phyloP scores from a whole-genome alignment of 2,329 filamentous ascomycete genomes.

The Lithohypha guttulata region DNA sequence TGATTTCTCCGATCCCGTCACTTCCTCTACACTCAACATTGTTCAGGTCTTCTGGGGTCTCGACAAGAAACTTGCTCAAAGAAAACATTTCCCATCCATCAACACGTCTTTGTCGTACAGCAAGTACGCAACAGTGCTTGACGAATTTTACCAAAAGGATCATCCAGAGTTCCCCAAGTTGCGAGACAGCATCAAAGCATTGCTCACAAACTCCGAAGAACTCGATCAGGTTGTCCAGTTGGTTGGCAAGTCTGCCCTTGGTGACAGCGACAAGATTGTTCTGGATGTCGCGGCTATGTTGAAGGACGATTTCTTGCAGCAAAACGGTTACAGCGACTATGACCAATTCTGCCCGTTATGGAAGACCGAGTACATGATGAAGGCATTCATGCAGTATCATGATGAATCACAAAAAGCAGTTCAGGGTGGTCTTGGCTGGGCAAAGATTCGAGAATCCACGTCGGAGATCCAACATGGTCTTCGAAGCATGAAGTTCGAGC shows the following conservation, averaged over 20 bases:
- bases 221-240: slow-evolving; percentile 97
- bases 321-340: slow-evolving; percentile 98
- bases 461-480: slow-evolving; percentile 74
- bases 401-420: slow-evolving; percentile 96
- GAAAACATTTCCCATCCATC: slow-evolving; percentile 98
- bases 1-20: slow-evolving; percentile 98
- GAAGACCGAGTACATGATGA: slow-evolving; percentile 99
- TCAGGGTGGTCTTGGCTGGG: slow-evolving; percentile 80
- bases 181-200: slow-evolving; percentile 84
- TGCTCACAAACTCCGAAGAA: slow-evolving; percentile 90
- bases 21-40: slow-evolving; percentile 83
- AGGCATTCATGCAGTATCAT: slow-evolving; percentile 95
- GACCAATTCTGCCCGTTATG: slow-evolving; percentile 98
- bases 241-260: slow-evolving; percentile 92
- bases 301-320: slow-evolving; percentile 98
- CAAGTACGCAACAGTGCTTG: slow-evolving; percentile 83
- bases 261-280: slow-evolving; percentile 96
- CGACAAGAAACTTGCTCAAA: slow-evolving; percentile 97
- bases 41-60: slow-evolving; percentile 99
- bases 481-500: slow-evolving; percentile 91
- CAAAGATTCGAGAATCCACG: slow-evolving; percentile 84
- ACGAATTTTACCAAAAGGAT: slow-evolving; percentile 90
- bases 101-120: slow-evolving; percentile 92
- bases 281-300: slow-evolving; percentile 81
- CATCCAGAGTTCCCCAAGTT: slow-evolving; percentile 89